Percentiles rank a stretch among this genome's conserved stretches.
phyloP scores from a whole-genome alignment of 441 rosid genomes.

The Dalechampia spathulata region DNA sequence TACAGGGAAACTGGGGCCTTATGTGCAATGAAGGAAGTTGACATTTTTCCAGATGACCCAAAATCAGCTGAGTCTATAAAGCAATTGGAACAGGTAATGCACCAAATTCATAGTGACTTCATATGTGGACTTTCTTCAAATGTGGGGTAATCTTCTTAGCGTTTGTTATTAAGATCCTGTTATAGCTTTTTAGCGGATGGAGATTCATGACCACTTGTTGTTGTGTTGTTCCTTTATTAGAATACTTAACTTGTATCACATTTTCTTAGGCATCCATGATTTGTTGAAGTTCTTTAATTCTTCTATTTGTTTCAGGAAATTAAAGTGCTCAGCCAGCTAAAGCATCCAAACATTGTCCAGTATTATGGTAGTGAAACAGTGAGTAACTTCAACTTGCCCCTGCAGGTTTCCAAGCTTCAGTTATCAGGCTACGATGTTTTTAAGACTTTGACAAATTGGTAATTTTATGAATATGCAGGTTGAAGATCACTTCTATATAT shows the following conservation, averaged over 20 bases:
- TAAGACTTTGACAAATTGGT: conserved; percentile 9
- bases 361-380: conserved; percentile 97
- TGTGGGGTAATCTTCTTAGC: background rate
- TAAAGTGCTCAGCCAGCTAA: conserved; percentile 78
- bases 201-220: background rate
- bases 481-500: conserved; percentile 78
- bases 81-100: conserved; percentile 76
- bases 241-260: background rate
- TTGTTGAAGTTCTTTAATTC: conserved; percentile 4
- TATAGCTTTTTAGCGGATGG: background rate
- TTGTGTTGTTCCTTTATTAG: background rate
- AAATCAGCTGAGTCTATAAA: conserved; percentile 76
- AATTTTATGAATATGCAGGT: conserved; percentile 38
- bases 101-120: background rate
- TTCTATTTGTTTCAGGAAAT: conserved; percentile 59
- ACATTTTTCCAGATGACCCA: conserved; percentile 80
- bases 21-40: conserved; percentile 97
- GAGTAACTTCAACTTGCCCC: conserved; percentile 30
- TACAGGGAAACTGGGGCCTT: conserved; percentile 85
- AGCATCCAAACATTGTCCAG: conserved; percentile 96
- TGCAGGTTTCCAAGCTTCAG: conserved; percentile 7
- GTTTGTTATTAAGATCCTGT: background rate
- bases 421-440: background rate
- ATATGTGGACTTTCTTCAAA: background rate
- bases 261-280: too few species aligned